These are phyloP conservation scores for Hygrocybe coccinea DNA, from an alignment of 768 basidiomycete genomes.

Conservation along the genomic window DNA sequence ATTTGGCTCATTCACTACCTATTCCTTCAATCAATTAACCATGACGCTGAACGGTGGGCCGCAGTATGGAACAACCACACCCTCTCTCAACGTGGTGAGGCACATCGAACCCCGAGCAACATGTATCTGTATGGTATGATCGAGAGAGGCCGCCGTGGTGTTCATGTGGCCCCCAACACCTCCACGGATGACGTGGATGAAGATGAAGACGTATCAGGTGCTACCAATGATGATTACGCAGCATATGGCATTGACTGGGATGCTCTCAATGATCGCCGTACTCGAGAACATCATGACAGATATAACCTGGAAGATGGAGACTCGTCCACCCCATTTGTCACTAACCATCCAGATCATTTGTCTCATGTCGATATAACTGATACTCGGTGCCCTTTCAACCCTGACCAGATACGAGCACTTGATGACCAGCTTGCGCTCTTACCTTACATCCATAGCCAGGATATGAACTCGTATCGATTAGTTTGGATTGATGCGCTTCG, in stretches of 20 bases:
- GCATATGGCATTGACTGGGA: slow-evolving; percentile 28
- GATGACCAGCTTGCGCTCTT: no score
- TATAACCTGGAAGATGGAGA: slow-evolving; percentile 2
- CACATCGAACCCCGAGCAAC: slow-evolving; percentile 20
- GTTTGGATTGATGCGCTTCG: no score
- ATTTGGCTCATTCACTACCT: slow-evolving; percentile 40
- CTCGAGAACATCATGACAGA: slow-evolving; percentile 11
- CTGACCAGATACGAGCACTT: no score
- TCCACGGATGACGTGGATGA: background rate
- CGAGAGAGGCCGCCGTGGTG: slow-evolving; percentile 25
- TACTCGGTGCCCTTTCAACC: no score
- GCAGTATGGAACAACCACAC: slow-evolving; percentile 35
- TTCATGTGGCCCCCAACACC: no score
- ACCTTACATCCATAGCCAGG: no score
- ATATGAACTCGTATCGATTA: no score
- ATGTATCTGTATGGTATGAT: slow-evolving; percentile 32
- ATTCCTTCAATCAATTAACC: slow-evolving; percentile 31
- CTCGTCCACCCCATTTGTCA: no score
- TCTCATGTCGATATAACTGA: no score
- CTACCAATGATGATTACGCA: no score
- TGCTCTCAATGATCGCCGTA: slow-evolving; percentile 8
- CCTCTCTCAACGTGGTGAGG: slow-evolving; percentile 17
- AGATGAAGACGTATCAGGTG: no score
- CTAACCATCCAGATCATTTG: no score
- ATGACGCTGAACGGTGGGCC: slow-evolving; percentile 29